Percentiles rank a stretch among this genome's conserved stretches.
Evolutionary conservation across 768 basidiomycete species (phyloP).

Genomic region (Tephrocybe sp.): DNA sequence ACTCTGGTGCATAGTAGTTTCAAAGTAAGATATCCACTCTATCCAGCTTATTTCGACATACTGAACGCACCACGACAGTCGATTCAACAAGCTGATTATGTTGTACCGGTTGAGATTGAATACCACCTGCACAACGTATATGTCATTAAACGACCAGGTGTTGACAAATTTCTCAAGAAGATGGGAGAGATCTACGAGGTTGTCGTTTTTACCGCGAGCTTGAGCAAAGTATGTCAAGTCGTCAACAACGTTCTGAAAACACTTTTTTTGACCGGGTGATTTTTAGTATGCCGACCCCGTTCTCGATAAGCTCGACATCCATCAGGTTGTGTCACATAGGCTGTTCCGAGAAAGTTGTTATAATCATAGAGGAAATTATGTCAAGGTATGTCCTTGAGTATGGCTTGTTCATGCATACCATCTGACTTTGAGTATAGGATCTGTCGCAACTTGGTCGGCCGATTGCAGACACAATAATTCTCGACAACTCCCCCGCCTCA

Average conservation of each 20-base stretch:
- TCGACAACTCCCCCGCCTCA: conserved; percentile 98
- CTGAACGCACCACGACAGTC: conserved; percentile 51
- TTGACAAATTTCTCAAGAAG: conserved; percentile 93
- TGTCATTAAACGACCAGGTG: conserved; percentile 97
- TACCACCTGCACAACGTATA: conserved; percentile 99
- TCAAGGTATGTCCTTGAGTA: conserved; percentile 66
- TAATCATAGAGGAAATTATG: conserved; percentile 98
- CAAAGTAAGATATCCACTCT: conserved; percentile 67
- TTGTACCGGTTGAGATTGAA: conserved; percentile 99
- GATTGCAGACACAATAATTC: conserved; percentile 91
- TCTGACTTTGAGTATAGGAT: conserved; percentile 55
- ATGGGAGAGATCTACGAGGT: conserved; percentile 99
- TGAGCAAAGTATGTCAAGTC: conserved; percentile 78
- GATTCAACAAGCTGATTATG: conserved; percentile 93
- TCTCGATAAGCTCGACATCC: conserved; percentile 91
- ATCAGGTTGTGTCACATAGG: conserved; percentile 90
- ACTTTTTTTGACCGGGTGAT: conserved; percentile 10
- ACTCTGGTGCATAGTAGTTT: conserved; percentile 97
- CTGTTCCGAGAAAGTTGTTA: conserved; percentile 98
- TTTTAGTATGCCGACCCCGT: conserved; percentile 96
- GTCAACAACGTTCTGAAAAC: background rate
- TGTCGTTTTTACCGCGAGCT: conserved; percentile 95
- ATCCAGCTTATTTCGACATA: conserved; percentile 5
- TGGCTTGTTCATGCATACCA: background rate
- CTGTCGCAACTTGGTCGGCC: conserved; percentile 95